Evolutionary conservation across 208 protist genomes (phyloP), one percentile per base, ranked within the genome.

Genomic region (Acanthamoeba sp.): DNA sequence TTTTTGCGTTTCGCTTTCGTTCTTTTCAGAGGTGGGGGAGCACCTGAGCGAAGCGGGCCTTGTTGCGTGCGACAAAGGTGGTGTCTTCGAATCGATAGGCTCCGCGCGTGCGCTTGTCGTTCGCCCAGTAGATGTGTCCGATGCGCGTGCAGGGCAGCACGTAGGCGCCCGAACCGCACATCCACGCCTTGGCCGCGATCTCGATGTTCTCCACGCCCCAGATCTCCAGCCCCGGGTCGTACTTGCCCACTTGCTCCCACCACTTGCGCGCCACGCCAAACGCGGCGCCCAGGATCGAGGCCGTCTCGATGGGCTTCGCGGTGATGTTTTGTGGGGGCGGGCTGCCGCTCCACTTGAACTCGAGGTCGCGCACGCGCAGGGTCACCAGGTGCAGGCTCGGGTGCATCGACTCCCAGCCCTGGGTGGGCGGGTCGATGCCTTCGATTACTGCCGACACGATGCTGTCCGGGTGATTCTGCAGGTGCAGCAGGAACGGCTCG

Each of bases 181-280:
- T 84, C 73, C 73, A 84, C 38, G 73, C 73, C 73, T 84, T 84
- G 73, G 73, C 73, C 22, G 73, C 73, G 73, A 84, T 84, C 73
- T 84, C 73, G 73, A 84, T 84, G 73, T 84, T 84, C 38, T 84
- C 73, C 38, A 84, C 73, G 73, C 73, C 73, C 73, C 73, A 84
- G 38, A 84, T 52, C 73, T 42, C 73, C 38, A 84, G 73, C 24
- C 73, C 73, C 9, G 73, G 73, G 42, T 84, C 73, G 73, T 84
- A 84, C 40, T 52, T 45, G 73, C 73, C 73, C 40, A 84, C 42
- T 7, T 34, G 32, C 42, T 84, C 73, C 73, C 73, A 84, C 27
- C 27, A 73, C 64, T 73, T 73, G 29, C 64, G 64, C n/a, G 32
- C 64, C 64, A 73, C 64, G 64, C 64, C 64, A 18, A 73, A 73